Evolutionary conservation across 768 basidiomycete species (phyloP).

Genomic region (Flagelloscypha sp.): DNA sequence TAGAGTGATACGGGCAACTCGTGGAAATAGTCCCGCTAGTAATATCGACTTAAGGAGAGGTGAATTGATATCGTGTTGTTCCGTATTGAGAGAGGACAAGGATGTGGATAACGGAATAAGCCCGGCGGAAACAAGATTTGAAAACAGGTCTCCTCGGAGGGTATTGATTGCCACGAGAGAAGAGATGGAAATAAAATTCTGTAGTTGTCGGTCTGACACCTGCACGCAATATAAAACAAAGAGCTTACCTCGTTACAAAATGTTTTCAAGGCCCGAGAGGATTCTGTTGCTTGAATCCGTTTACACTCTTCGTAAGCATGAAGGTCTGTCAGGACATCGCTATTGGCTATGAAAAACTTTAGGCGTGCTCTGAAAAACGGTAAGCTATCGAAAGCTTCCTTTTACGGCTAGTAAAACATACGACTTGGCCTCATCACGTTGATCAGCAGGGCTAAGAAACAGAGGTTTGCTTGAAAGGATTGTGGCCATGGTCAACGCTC

Average conservation of each 20-base stretch:
- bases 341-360: conserved; percentile 61
- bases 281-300: conserved; percentile 40
- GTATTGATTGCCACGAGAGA: conserved; percentile 72
- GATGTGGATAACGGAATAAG: conserved; percentile 46
- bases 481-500: conserved; percentile 75
- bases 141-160: conserved; percentile 70
- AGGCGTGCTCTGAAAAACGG: conserved; percentile 50
- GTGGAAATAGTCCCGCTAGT: conserved; percentile 82
- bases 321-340: conserved; percentile 80
- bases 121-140: conserved; percentile 61
- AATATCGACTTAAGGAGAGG: conserved; percentile 81
- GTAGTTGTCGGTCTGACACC: conserved; percentile 1
- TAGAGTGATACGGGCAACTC: conserved; percentile 67
- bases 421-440: conserved; percentile 72
- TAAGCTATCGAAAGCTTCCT: background rate
- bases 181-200: conserved; percentile 79
- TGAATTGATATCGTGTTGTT: conserved; percentile 58
- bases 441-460: conserved; percentile 75
- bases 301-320: conserved; percentile 64
- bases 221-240: background rate
- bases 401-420: conserved; percentile 22
- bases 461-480: conserved; percentile 82
- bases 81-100: conserved; percentile 51
- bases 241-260: conserved; percentile 66
- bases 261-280: conserved; percentile 32